Base-by-base conservation (phyloP, 1,139 yeast genomes). In the Meyerozyma carpophila region DNA sequence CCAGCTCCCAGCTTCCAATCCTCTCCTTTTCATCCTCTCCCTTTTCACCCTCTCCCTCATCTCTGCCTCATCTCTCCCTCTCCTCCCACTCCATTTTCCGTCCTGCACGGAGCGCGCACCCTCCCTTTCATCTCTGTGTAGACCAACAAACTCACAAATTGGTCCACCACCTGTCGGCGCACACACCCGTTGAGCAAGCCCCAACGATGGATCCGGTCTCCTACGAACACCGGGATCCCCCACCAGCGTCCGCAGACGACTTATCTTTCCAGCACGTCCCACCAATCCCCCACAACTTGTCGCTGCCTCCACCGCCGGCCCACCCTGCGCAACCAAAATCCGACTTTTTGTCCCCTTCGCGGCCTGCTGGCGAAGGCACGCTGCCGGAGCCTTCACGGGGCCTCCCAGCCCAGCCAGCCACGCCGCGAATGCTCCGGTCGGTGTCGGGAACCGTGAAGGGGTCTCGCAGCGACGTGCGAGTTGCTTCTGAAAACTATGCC, bases 401-500 rank as follows among this genome's bases (percentile, higher is more conserved):
- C 14, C 39, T 27, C 9, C 55, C 62, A 8, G 58, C 56, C 25
- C 73, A 66, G 43, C 90, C 89, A 2, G 91, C 91, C 3, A 83
- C 91, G 1, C 86, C 90, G n/a, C 67, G 91, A 54, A 84, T 84
- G 93, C 66, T 84, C 53, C 71, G 89, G 48, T 79, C 78, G 52
- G 75, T 73, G 10, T 70, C 73, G 50, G 70, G 73, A 34, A 61
- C 68, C 39, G 50, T 66, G 46, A 64, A 60, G 42, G 49, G 49
- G 53, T 43, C 62, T 44, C 44, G 53, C 45, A 36, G 61, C 42
- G 51, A 56, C 43, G 37, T 55, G 44, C 27, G 54, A 49, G 13
- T 47, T 50, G 31, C 53, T 43, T 34, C 48, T 38, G 38, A 51
- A 3, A 16, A 16, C 3, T 16, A 16, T 3, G 3, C 24, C 4